phyloP scores from a whole-genome alignment of 1,284 basidiomycete species.

The Cryptococcus sp. region DNA sequence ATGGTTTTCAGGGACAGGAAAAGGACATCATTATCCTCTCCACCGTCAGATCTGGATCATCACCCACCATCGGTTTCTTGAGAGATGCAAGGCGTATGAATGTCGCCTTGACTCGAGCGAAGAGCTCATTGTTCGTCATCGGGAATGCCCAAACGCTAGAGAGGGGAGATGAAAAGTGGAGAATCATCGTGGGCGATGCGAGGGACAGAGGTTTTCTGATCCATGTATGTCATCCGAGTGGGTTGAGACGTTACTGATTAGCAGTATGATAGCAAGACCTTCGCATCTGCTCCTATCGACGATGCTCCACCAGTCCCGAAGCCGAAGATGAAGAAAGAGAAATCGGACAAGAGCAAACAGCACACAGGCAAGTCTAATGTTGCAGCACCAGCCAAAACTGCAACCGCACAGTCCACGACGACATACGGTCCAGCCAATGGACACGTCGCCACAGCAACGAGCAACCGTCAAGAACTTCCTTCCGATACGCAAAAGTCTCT shows the following conservation, averaged over 20 bases:
- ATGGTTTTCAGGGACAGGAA: conserved; percentile 97
- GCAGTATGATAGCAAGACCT: conserved; percentile 25
- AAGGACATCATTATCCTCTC: conserved; percentile 95
- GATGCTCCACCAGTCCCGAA: conserved; percentile 6
- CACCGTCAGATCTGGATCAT: conserved; percentile 84
- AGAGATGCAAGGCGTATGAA: conserved; percentile 86
- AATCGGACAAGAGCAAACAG: conserved; percentile 1
- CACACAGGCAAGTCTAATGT: background rate
- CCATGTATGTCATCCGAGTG: conserved; percentile 39
- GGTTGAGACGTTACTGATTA: background rate
- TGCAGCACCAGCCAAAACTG: background rate
- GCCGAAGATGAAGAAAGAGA: background rate
- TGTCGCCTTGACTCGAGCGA: conserved; percentile 92
- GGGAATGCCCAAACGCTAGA: conserved; percentile 85
- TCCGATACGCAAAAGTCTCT: background rate
- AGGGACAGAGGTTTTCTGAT: conserved; percentile 50
- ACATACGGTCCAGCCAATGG: too few relatives aligned
- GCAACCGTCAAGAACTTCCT: too few relatives aligned
- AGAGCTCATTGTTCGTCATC: conserved; percentile 88
- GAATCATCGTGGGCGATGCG: conserved; percentile 71
- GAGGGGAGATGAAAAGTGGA: conserved; percentile 77
- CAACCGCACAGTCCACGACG: too few relatives aligned
- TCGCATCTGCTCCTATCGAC: conserved; percentile 10
- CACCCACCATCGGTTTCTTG: conserved; percentile 80
- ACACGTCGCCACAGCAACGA: too few relatives aligned